Base-by-base conservation (phyloP, 257 asterid species). In the Plectranthus barbatus region DNA sequence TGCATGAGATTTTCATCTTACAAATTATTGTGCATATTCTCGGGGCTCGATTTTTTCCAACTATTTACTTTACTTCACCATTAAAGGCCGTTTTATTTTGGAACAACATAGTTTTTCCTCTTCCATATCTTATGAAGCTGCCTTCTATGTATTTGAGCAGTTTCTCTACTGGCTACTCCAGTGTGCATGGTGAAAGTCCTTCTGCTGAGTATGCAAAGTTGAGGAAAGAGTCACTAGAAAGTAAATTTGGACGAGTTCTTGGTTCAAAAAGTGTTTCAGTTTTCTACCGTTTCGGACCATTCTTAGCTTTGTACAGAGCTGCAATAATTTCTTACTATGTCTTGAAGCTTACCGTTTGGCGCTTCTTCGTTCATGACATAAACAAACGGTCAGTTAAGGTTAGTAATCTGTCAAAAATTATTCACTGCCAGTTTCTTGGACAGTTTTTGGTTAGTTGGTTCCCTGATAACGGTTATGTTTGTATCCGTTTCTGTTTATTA, bases 171-270 rank as follows among this genome's bases (percentile, higher is more conserved):
- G 77, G 79, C 50, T 82, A 80, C 67, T 83, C 99, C 64, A 92
- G 99, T 64, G 96, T 93, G 73, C 99, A 93, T 67, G 97, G 94
- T 23, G 99, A 86, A 72, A 78, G 79, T 69, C 97, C 96, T 53
- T 82, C 99, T 40, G 95, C 97, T 31, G 97, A 86, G 85, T 93
- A 93, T 78, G 99, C 99, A 7, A 89, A 77, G 77, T 63, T 78
- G 82, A 85, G 97, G 86, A 90, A 93, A 80, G 96, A 87, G 75
- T 79, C 87, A 2, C 84, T 93, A 13, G 97, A 90, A 74, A 82
- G 69, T 64, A 77, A 86, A 77, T 93, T 93, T 61, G 99, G 97
- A 26, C 84, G 71, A 49, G 71, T 77, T 1, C 88, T 93, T 62
- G 92, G 88, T 55, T 78, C 95, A 14, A 84, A 60, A 77, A 87